phyloP scores from a whole-genome alignment of 228 moss, liverwort and hornwort species.

The Sphagnum fallax region DNA sequence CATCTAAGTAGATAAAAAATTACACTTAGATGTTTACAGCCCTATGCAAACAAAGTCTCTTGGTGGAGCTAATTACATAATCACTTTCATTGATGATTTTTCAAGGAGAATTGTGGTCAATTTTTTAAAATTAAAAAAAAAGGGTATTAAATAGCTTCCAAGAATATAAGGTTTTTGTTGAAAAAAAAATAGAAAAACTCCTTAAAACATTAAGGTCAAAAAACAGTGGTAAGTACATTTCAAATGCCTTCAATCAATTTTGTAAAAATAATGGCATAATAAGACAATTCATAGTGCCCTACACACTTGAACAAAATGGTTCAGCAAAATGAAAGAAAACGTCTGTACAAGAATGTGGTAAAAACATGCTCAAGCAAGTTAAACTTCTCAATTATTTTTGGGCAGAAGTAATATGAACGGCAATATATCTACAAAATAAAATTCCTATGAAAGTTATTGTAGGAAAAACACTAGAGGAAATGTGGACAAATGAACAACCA shows the following conservation, averaged over 20 bases:
- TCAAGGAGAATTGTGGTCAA: conserved; percentile 4
- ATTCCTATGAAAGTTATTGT: conserved; percentile 1
- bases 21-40: background rate
- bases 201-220: conserved; percentile 5
- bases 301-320: conserved; percentile 11
- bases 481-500: background rate
- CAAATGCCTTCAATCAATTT: conserved; percentile 3
- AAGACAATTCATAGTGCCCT: conserved; percentile 3
- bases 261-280: conserved; percentile 1
- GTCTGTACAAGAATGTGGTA: background rate
- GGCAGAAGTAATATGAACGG: conserved; percentile 1
- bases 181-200: conserved; percentile 5
- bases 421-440: conserved; percentile 3
- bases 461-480: background rate
- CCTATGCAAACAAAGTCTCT: background rate
- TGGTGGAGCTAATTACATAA: conserved; percentile 1
- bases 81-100: conserved; percentile 7
- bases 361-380: background rate
- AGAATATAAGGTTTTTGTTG: conserved; percentile 2
- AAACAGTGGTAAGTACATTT: conserved; percentile 3
- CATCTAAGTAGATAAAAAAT: background rate
- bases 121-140: conserved; percentile 6
- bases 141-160: conserved; percentile 5
- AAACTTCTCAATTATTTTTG: conserved; percentile 1
- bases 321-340: conserved; percentile 2